Base-by-base conservation (phyloP, 345 rosid species). In the Rhodomyrtus tomentosa region DNA sequence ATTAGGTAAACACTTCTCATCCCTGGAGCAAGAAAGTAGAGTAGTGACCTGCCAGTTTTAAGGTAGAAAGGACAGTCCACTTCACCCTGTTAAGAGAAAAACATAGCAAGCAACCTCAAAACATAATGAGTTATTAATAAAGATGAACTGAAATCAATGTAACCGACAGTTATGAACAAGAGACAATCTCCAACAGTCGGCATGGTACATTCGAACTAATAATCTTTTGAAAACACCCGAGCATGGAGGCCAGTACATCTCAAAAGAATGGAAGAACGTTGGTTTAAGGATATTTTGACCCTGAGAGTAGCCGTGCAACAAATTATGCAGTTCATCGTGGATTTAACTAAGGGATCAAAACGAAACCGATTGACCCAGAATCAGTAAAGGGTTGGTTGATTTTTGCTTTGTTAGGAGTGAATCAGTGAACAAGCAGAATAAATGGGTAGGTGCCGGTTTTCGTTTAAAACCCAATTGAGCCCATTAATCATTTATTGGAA, bases 41-140 rank as follows among this genome's bases (percentile, higher is more conserved):
- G 79, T 80, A 87, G 82, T 89, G 88, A 96, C 99, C 98, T 96
- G 88, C 98, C 98, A 52, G 97, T 96, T 93, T 95, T 95, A 87
- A 95, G 85, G 89, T 96, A 95, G 90, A 96, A 96, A 81, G 98
- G 98, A 84, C 99, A 96, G 88, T 95, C 98, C 86, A 85, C 92
- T 92, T 96, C 99, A 72, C 92, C 97, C 99, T 96, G 91, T 82
- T n/a, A 87, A 54, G 87, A 87, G 59, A 59, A 91, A 84, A 84
- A 45, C 48, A 62, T 15, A 21, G 73, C 38, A 53, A 27, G 36
- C 38, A 55, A 81, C 16, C 72, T 73, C 48, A 81, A 29, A 73
- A 5, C 25, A 81, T 4, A 49, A 81, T 50, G 55, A 50, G 52
- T 27, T 49, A 11, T n/a, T 36, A 32, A 59, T 32, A 16, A 32